Percentiles rank a stretch among this genome's conserved stretches.
Evolutionary conservation across 1,284 basidiomycete genomes (phyloP).

Genomic region (Termitomyces sp.): DNA sequence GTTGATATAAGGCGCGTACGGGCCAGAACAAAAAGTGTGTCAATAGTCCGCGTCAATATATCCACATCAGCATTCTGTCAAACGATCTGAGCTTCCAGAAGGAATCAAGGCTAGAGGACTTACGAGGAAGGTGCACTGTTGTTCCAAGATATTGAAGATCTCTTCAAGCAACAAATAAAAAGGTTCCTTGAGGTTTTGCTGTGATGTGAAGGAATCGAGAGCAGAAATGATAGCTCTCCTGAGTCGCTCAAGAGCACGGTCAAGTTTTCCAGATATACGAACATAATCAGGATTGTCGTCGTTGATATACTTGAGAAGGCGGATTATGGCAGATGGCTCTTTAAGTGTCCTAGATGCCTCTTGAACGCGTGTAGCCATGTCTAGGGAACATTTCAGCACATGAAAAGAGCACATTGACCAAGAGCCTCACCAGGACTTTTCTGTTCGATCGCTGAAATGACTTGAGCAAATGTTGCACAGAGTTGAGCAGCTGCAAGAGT

Average conservation of each 20-base stretch:
- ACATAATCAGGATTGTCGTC: slow-evolving; percentile 28
- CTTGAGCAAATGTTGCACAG: slow-evolving; percentile 18
- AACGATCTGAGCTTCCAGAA: not conserved
- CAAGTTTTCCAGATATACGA: slow-evolving; percentile 45
- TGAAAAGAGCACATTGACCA: not conserved
- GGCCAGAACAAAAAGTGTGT: slow-evolving; percentile 58
- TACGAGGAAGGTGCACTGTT: slow-evolving; percentile 25
- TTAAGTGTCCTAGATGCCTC: slow-evolving; percentile 14
- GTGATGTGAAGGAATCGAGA: slow-evolving; percentile 30
- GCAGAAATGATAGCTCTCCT: slow-evolving; percentile 43
- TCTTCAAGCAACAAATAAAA: slow-evolving; percentile 25
- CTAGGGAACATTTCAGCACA: slow-evolving; percentile 1
- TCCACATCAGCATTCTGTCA: slow-evolving; percentile 31
- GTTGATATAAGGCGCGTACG: slow-evolving; percentile 40
- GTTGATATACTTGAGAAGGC: slow-evolving; percentile 9
- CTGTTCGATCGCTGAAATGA: slow-evolving; percentile 18
- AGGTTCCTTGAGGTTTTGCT: slow-evolving; percentile 2
- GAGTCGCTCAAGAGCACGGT: slow-evolving; percentile 56
- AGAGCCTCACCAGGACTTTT: not conserved
- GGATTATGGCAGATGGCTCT: slow-evolving; percentile 12
- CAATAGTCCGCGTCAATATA: slow-evolving; percentile 47
- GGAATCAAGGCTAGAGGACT: not conserved
- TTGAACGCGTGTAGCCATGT: slow-evolving; percentile 11
- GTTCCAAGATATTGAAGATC: slow-evolving; percentile 27
- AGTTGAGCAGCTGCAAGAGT: slow-evolving; percentile 15